phyloP scores from a whole-genome alignment of 2,329 filamentous ascomycete species.

The Fusarium bactridioides region DNA sequence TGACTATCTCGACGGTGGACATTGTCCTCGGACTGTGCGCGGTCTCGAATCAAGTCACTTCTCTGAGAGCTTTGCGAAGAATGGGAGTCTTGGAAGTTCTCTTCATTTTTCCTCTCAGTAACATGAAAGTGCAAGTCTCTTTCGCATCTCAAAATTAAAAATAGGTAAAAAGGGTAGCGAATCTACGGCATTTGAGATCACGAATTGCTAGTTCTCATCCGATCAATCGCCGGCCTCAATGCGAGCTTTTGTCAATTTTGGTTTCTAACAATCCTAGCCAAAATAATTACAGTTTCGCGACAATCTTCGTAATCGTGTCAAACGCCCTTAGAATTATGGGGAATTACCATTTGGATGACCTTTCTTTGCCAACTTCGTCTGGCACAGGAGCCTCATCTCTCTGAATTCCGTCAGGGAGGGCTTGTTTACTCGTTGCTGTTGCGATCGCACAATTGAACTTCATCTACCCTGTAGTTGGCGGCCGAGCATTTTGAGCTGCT shows the following conservation, averaged over 20 bases:
- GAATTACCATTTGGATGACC: not conserved
- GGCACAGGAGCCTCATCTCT: accelerated
- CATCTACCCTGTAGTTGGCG: not conserved
- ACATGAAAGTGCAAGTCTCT: too few species aligned
- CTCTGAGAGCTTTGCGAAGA: too few species aligned
- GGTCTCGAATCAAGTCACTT: not conserved
- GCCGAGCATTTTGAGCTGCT: not conserved
- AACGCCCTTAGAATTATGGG: too few species aligned
- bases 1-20: not conserved
- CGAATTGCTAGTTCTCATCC: too few species aligned
- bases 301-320: accelerated
- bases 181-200: too few species aligned
- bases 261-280: accelerated
- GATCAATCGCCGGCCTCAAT: accelerated
- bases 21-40: not conserved
- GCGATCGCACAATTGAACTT: not conserved
- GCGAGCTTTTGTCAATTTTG: accelerated
- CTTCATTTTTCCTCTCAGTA: accelerated
- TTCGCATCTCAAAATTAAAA: accelerated
- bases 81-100: too few species aligned
- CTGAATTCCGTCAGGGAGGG: not conserved
- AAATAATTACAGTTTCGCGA: accelerated
- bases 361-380: accelerated
- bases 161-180: too few species aligned
- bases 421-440: not conserved